phyloP scores from a whole-genome alignment of 1,284 basidiomycete species.

The Butyriboletus appendiculatus region DNA sequence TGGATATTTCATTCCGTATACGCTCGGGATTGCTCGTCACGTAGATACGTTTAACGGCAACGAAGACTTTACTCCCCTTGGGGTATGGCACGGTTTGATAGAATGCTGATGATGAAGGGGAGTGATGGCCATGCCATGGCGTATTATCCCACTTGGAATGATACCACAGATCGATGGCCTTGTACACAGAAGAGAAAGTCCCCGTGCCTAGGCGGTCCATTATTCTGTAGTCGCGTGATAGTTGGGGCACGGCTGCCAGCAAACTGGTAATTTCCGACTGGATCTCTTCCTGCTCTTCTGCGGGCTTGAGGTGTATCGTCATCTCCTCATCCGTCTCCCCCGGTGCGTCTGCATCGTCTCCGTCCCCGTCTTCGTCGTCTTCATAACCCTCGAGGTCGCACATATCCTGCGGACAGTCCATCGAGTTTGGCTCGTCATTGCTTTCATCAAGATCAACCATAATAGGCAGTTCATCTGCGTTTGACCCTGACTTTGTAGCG shows the following conservation, averaged over 20 bases:
- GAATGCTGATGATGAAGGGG: conserved; percentile 56
- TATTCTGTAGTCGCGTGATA: conserved; percentile 75
- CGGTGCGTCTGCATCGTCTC: conserved; percentile 34
- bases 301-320: conserved; percentile 54
- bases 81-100: conserved; percentile 53
- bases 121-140: conserved; percentile 74
- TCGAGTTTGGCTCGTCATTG: conserved; percentile 48
- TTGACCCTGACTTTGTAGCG: conserved; percentile 20
- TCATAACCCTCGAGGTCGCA: conserved; percentile 38
- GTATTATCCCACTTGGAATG: conserved; percentile 80
- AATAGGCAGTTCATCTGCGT: conserved; percentile 27
- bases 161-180: conserved; percentile 84
- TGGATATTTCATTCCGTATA: conserved; percentile 93
- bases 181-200: conserved; percentile 99
- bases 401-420: conserved; percentile 38
- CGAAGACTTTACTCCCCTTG: conserved; percentile 62
- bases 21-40: conserved; percentile 93
- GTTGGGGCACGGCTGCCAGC: conserved; percentile 57
- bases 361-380: conserved; percentile 40
- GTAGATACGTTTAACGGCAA: conserved; percentile 97
- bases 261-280: conserved; percentile 74
- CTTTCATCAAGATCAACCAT: conserved; percentile 51
- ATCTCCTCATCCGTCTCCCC: conserved; percentile 59
- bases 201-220: conserved; percentile 94
- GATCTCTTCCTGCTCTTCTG: conserved; percentile 77